Evolutionary conservation across 208 protist species (phyloP).

Genomic region (Trichomonas tenax): DNA sequence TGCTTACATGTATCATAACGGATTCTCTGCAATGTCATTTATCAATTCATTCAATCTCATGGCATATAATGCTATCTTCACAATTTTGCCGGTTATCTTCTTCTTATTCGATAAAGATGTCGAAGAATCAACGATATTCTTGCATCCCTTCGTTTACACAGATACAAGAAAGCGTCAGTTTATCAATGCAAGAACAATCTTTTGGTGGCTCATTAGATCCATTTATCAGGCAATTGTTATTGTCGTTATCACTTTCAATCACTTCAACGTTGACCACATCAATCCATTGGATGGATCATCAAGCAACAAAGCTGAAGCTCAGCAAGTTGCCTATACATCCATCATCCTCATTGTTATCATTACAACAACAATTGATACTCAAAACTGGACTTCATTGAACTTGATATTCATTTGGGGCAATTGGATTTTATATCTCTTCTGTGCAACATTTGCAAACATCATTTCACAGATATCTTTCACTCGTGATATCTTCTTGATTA

Average conservation of each 20-base stretch:
- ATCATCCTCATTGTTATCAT: neutral
- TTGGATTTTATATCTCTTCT: neutral
- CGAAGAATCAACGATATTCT: neutral
- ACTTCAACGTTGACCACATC: neutral
- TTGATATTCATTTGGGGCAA: conserved; percentile 8
- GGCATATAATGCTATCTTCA: conserved; percentile 24
- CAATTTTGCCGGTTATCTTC: conserved; percentile 13
- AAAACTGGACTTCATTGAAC: neutral
- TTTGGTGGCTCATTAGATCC: neutral
- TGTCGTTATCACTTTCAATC: neutral
- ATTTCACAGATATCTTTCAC: neutral
- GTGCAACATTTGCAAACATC: neutral
- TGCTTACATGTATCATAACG: neutral
- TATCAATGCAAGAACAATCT: neutral
- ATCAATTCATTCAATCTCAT: conserved; percentile 12
- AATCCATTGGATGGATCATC: neutral
- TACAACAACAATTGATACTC: neutral
- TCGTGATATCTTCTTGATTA: neutral
- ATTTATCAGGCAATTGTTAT: neutral
- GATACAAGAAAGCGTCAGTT: neutral
- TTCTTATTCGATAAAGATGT: neutral
- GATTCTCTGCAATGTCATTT: neutral
- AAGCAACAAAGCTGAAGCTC: neutral
- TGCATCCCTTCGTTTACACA: neutral
- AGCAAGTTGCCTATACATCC: neutral